These are phyloP conservation scores for Phycomyces nitens DNA, from an alignment of 192 early-diverging fungal species.

Conservation along the genomic window DNA sequence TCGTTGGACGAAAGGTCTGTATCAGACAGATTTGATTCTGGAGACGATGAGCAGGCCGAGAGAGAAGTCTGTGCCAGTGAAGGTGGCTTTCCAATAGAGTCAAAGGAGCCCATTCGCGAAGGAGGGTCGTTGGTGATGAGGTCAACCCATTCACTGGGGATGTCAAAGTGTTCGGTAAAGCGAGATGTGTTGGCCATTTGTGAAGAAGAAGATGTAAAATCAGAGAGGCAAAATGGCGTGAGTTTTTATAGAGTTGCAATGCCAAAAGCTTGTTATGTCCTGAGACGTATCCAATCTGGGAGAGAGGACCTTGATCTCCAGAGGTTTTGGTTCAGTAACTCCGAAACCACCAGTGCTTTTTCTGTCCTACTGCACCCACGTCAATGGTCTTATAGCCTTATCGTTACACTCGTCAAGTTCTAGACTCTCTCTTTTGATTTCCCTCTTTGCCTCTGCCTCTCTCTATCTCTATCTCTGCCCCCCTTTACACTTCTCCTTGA, in stretches of 20 bases:
- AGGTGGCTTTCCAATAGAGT: neutral
- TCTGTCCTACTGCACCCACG: constrained; percentile 4
- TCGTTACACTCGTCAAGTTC: neutral
- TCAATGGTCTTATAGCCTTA: neutral
- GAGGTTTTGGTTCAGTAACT: neutral
- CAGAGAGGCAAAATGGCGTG: neutral
- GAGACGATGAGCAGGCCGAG: neutral
- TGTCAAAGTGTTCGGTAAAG: constrained; percentile 27
- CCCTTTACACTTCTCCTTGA: neutral
- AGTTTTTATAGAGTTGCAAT: neutral
- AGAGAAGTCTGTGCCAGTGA: neutral
- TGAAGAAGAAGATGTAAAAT: neutral
- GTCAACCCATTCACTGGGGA: neutral
- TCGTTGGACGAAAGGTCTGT: no score
- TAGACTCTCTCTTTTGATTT: neutral
- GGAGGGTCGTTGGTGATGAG: no score
- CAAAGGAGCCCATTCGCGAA: neutral
- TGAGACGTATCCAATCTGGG: neutral
- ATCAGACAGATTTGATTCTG: neutral
- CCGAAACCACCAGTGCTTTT: neutral
- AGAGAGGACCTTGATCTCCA: neutral
- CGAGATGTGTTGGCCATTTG: constrained; percentile 12
- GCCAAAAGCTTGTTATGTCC: no score
- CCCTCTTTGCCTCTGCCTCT: neutral
- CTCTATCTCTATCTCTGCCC: neutral